phyloP scores from a whole-genome alignment of 805 yeast genomes.

The Cyberlindnera mrakii region DNA sequence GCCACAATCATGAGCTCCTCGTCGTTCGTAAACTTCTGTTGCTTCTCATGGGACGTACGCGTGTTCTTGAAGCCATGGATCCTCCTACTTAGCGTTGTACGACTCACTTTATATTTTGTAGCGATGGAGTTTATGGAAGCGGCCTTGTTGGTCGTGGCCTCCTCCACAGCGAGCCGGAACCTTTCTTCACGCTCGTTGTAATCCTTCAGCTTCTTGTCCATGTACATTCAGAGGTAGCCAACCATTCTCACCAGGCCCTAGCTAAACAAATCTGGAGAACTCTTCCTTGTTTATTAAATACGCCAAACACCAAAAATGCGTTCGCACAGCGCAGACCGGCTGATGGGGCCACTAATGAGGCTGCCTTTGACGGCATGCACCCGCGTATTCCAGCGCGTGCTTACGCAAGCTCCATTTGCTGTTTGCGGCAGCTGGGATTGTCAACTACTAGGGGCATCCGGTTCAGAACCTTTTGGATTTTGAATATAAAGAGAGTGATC shows the following conservation, averaged over 20 bases:
- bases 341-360: too few relatives aligned
- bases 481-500: too few relatives aligned
- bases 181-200: slow-evolving; percentile 25
- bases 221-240: slow-evolving; percentile 10
- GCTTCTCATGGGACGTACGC: slow-evolving; percentile 24
- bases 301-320: too few relatives aligned
- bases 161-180: slow-evolving; percentile 23
- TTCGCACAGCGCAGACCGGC: too few relatives aligned
- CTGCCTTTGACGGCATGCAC: not conserved
- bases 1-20: slow-evolving; percentile 20
- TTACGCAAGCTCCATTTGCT: too few relatives aligned
- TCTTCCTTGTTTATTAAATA: not conserved
- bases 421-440: too few relatives aligned
- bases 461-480: too few relatives aligned
- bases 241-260: not conserved
- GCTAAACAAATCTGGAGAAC: not conserved
- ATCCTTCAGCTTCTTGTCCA: slow-evolving; percentile 24
- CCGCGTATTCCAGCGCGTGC: too few relatives aligned
- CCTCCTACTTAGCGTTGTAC: slow-evolving; percentile 24
- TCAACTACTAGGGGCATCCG: too few relatives aligned
- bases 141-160: slow-evolving; percentile 21
- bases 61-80: slow-evolving; percentile 26
- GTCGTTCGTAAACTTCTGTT: slow-evolving; percentile 24
- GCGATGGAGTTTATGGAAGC: slow-evolving; percentile 26
- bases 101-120: slow-evolving; percentile 21